These are phyloP conservation scores for Phytophthora sp. DNA, from an alignment of 352 stramenopile genomes.

Conservation along the genomic window DNA sequence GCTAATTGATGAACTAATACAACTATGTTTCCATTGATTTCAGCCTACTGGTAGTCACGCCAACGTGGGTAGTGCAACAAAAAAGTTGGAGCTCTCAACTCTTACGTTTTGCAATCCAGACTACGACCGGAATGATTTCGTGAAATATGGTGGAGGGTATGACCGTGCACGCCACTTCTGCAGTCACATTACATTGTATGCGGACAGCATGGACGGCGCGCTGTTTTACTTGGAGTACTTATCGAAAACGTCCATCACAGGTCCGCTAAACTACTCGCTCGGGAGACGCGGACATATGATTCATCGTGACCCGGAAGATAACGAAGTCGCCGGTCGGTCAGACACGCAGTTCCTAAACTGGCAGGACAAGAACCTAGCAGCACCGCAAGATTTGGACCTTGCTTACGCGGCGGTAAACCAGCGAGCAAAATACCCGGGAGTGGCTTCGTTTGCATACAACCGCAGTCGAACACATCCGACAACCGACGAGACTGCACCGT, in stretches of 20 bases:
- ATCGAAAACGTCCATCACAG: slow-evolving; percentile 44
- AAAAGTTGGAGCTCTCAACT: slow-evolving; percentile 48
- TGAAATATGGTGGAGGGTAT: slow-evolving; percentile 60
- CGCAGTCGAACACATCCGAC: slow-evolving; percentile 23
- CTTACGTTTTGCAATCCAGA: slow-evolving; percentile 85
- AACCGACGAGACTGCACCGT: slow-evolving; percentile 23
- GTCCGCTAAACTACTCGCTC: slow-evolving; percentile 58
- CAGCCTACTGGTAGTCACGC: slow-evolving; percentile 24
- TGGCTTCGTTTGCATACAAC: slow-evolving; percentile 65
- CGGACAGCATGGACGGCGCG: slow-evolving; percentile 72
- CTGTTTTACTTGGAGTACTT: slow-evolving; percentile 78
- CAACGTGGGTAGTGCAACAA: neutral
- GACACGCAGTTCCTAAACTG: slow-evolving; percentile 49
- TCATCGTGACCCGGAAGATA: slow-evolving; percentile 42
- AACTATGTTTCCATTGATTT: neutral
- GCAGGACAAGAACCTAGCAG: slow-evolving; percentile 45
- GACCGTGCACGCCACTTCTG: slow-evolving; percentile 59
- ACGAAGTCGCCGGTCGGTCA: slow-evolving; percentile 25
- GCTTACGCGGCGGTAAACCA: slow-evolving; percentile 66
- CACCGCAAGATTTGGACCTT: slow-evolving; percentile 51
- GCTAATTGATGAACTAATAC: neutral
- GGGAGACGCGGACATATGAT: slow-evolving; percentile 61
- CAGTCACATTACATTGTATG: slow-evolving; percentile 76
- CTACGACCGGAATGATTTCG: slow-evolving; percentile 74
- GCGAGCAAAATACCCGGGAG: slow-evolving; percentile 53